Evolutionary conservation across 2,329 filamentous ascomycete genomes (phyloP), one percentile per base, ranked within the genome.

Genomic region (Mariannaea sp.): DNA sequence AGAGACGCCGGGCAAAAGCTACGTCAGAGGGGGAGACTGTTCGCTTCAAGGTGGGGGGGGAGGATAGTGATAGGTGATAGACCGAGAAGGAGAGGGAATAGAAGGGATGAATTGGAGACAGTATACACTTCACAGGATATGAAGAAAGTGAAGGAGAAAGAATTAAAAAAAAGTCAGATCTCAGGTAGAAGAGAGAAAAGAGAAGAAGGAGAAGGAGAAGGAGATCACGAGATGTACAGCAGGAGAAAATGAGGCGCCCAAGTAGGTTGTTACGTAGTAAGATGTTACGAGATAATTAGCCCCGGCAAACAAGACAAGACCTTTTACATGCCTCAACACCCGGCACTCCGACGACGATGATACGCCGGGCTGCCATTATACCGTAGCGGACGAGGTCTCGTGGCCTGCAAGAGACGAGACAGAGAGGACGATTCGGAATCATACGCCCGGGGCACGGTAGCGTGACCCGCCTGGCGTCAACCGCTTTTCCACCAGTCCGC

Each of bases 311-410:
- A 29, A 42, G 55, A 65, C 53, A 42, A 44, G 30, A 49, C 55
- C 58, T 32, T 57, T 32, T 20, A 36, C 39, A 38, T 38, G n/a
- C n/a, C 50, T 24, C 44, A 14, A 43, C 19, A 29, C 24, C 39
- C 49, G 39, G 53, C 56, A 57, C 60, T 56, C 56, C 47, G 57
- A 57, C 62, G 62, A 61, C 62, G 59, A 65, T 65, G 62, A 62
- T 64, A 56, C 56, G 59, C 56, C 54, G 60, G 60, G 38, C 46
- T 40, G 30, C n/a, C n/a, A n/a, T n/a, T n/a, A n/a, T n/a, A 42
- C 49, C 51, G 43, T 44, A 40, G 32, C 46, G 44, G 54, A 60
- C 42, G 46, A 61, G 49, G 52, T 56, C 61, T 59, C 62, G 60
- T 53, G 49, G 54, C 27, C 50, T 39, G 44, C 44, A 36, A 42